Evolutionary conservation across 2,329 filamentous ascomycete species (phyloP).

Genomic region (Penicillium palitans): DNA sequence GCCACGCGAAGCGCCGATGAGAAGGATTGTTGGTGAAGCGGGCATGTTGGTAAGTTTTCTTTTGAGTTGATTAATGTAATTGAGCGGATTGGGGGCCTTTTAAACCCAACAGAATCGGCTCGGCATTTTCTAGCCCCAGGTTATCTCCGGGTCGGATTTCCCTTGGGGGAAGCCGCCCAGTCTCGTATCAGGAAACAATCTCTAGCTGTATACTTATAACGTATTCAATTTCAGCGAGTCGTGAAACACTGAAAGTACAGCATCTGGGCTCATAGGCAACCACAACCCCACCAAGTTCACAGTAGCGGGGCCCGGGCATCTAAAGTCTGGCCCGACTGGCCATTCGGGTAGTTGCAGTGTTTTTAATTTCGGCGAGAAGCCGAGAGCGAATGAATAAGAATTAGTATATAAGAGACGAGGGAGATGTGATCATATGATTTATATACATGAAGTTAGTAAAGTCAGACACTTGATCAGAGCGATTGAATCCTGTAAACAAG

Average conservation of each 20-base stretch:
- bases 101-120: neutral
- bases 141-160: neutral
- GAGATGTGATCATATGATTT: no score
- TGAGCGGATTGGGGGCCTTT: neutral
- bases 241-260: neutral
- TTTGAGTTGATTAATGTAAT: neutral
- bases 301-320: neutral
- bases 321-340: neutral
- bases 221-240: neutral
- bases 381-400: no score
- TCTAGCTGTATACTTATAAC: neutral
- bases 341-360: no score
- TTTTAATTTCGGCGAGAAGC: no score
- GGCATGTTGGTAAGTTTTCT: neutral
- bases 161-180: neutral
- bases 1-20: constrained; percentile 1
- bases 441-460: no score
- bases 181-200: neutral
- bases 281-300: neutral
- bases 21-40: neutral
- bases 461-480: no score
- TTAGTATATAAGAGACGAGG: no score
- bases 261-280: neutral
- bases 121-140: neutral
- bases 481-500: no score